Conservation (phyloP, 2,329 filamentous ascomycete species). For the Phaeosphaeriaceae sp. region DNA sequence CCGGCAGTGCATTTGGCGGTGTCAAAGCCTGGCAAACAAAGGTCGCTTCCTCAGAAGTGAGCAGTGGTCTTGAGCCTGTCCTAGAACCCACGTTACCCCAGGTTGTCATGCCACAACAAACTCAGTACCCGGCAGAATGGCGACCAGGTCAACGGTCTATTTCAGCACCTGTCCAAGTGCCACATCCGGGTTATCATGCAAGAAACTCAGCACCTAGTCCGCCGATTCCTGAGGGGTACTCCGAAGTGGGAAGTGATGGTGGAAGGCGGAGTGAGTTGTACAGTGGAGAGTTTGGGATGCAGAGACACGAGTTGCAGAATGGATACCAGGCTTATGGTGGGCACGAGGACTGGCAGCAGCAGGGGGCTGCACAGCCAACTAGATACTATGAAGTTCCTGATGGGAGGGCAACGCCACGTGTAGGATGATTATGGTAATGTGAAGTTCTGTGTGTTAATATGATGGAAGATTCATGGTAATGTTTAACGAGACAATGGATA, state of each 20-base stretch:
- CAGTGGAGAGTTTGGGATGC: too few relatives aligned
- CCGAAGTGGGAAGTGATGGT: slow-evolving; percentile 6
- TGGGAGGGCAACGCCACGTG: slow-evolving; percentile 7
- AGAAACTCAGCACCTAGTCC: slow-evolving; percentile 5
- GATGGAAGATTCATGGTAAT: neutral
- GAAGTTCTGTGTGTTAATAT: neutral
- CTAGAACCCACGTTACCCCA: slow-evolving; percentile 11
- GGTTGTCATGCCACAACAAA: neutral
- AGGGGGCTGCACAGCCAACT: slow-evolving; percentile 1
- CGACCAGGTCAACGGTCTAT: slow-evolving; percentile 11
- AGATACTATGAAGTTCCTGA: slow-evolving; percentile 12
- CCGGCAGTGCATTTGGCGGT: slow-evolving; percentile 1
- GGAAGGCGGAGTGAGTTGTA: neutral
- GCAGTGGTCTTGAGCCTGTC: slow-evolving; percentile 5
- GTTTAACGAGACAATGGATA: neutral
- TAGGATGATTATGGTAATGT: neutral
- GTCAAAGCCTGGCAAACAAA: slow-evolving; percentile 12
- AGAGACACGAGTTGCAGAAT: slow-evolving; percentile 9
- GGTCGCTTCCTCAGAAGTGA: slow-evolving; percentile 5
- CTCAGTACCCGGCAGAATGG: slow-evolving; percentile 11
- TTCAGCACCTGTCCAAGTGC: slow-evolving; percentile 3
- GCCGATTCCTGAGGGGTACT: slow-evolving; percentile 10
- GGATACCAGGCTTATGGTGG: slow-evolving; percentile 2
- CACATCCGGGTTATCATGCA: slow-evolving; percentile 2
- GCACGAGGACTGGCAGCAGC: neutral